Base-by-base conservation (phyloP, 768 basidiomycete genomes). In the Panaeolus cyanescens region DNA sequence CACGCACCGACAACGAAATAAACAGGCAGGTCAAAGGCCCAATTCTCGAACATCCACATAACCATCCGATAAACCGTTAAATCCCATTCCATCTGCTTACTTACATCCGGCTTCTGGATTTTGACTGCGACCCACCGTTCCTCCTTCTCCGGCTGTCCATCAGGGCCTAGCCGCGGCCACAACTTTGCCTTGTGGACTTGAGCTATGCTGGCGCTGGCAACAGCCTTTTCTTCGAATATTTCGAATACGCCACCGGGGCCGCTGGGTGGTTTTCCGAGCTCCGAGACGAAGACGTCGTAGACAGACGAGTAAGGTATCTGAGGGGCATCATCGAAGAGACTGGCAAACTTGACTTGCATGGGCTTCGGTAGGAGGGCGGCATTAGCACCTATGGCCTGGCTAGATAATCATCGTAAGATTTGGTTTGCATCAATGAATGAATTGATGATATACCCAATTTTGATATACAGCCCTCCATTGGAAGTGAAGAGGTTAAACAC, bases 131-230 rank as follows among this genome's bases (percentile, higher is more conserved):
- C 95, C 85, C 89, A 90, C 33, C 83, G 77, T 32, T 77, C 81
- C 59, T 79, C 77, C 8, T 72, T 72, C 56, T 80, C 77, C 7
- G 63, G 61, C 54, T 65, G 59, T 22, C 74, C 74, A 54, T 72
- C 64, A 9, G 66, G 56, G 10, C 74, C 78, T 5, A 75, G 67
- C 28, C 42, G 67, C 0, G 80, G 77, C 79, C 82, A 80, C 15
- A 82, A 65, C 56, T 80, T 82, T 4, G 96, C 96, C 45, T 83
- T 82, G 70, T 97, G 95, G 0, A 97, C 96, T 71, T 97, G 96
- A 0, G 95, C 95, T 60, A 98, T 90, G 66, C 91, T 92, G 1
- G 96, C 96, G 62, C 91, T 93, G 0, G 95, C 95, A 1, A 92
- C 77, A 0, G 95, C 89, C 2, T 82, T 70, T 62, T 87, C 81